A percentile compares a stretch with the other conserved stretches of the same genome.
Evolutionary conservation across 192 early-diverging fungal genomes (phyloP).

Genomic region (Chytriomyces sp.): DNA sequence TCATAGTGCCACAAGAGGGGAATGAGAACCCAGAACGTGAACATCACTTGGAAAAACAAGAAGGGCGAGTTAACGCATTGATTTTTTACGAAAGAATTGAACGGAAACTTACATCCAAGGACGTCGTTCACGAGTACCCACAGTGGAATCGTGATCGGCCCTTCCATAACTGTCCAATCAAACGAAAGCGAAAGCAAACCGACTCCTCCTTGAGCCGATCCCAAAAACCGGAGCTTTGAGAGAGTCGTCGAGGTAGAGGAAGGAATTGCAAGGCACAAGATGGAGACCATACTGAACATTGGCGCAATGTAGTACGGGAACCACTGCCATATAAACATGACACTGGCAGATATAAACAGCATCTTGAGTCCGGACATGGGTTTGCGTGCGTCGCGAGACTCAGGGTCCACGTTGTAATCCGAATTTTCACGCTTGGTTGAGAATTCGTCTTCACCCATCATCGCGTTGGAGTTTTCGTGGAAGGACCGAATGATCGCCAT

Average conservation of each 20-base stretch:
- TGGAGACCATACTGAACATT: constrained; percentile 11
- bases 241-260: background rate
- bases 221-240: constrained; percentile 14
- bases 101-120: constrained; percentile 17
- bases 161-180: constrained; percentile 18
- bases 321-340: constrained; percentile 27
- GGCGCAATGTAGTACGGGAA: constrained; percentile 30
- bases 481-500: constrained; percentile 78
- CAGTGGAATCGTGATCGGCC: constrained; percentile 4
- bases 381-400: background rate
- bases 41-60: constrained; percentile 16
- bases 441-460: background rate
- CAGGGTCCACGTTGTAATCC: background rate
- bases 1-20: constrained; percentile 36
- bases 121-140: constrained; percentile 9
- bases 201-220: constrained; percentile 28
- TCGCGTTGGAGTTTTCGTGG: constrained; percentile 49
- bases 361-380: constrained; percentile 31
- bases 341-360: constrained; percentile 32
- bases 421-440: constrained; percentile 15
- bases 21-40: constrained; percentile 25
- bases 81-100: background rate
- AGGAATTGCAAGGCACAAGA: constrained; percentile 27
- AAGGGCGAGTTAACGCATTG: too few relatives aligned
- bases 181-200: constrained; percentile 35